Evolutionary conservation across 192 early-diverging fungal genomes (phyloP).

Genomic region (Nowakowskiella sp.): DNA sequence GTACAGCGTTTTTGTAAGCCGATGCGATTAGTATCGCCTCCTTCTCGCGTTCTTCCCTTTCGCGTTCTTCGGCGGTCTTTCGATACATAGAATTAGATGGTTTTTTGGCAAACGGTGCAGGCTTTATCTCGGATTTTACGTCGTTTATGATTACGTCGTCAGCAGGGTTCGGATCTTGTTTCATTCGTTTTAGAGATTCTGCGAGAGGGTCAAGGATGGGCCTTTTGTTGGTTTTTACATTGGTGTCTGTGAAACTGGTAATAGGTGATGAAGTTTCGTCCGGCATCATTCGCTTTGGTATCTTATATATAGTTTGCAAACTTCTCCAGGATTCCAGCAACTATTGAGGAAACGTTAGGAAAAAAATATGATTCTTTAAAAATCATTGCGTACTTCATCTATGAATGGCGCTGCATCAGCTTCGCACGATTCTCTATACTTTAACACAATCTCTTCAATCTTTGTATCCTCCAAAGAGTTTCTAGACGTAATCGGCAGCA

Average conservation of each 20-base stretch:
- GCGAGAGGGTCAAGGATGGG: background rate
- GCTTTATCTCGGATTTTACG: background rate
- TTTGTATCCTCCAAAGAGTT: conserved; percentile 74
- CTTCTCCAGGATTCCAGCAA: conserved; percentile 31
- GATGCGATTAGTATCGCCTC: no score
- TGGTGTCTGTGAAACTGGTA: no score
- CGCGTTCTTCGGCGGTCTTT: no score
- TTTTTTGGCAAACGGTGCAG: background rate
- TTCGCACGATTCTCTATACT: conserved; percentile 38
- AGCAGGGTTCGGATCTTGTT: background rate
- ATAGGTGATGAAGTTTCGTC: background rate
- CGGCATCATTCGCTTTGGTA: conserved; percentile 29
- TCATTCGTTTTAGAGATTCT: background rate
- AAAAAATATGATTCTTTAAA: background rate
- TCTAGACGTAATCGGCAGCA: conserved; percentile 68
- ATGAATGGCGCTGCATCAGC: conserved; percentile 37
- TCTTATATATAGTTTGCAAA: conserved; percentile 33
- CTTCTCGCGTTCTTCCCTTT: no score
- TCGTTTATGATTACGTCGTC: background rate
- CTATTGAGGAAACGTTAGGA: conserved; percentile 3
- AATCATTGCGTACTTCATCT: conserved; percentile 35
- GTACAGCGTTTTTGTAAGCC: no score
- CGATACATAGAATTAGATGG: no score
- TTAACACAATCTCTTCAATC: conserved; percentile 59
- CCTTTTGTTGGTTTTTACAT: background rate